Evolutionary conservation across 345 rosid species (phyloP).

Genomic region (Abelmoschus esculentus): DNA sequence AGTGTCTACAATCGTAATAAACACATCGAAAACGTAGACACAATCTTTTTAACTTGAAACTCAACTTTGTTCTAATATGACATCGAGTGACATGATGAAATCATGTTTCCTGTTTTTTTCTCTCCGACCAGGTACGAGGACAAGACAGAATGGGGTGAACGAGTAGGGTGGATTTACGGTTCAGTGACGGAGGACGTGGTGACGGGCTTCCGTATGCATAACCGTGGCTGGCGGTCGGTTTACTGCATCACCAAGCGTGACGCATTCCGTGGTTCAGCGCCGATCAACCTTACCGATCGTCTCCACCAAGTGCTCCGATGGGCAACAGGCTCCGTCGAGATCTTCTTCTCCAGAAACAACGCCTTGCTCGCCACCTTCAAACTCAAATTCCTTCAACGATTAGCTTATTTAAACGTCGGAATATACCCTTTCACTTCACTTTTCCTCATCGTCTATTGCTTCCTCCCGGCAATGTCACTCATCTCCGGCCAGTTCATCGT

Average conservation of each 20-base stretch:
- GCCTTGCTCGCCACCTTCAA: slow-evolving; percentile 53
- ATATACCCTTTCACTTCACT: slow-evolving; percentile 87
- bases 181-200: slow-evolving; percentile 97
- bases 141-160: slow-evolving; percentile 95
- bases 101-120: background rate
- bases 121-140: slow-evolving; percentile 61
- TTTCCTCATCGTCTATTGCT: slow-evolving; percentile 80
- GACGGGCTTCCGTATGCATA: slow-evolving; percentile 95
- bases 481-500: slow-evolving; percentile 86
- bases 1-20: too few species aligned
- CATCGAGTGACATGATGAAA: too few species aligned
- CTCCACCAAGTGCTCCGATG: slow-evolving; percentile 93
- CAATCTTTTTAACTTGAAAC: too few species aligned
- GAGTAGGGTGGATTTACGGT: slow-evolving; percentile 96
- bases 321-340: slow-evolving; percentile 96
- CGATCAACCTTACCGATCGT: slow-evolving; percentile 84
- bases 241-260: slow-evolving; percentile 86
- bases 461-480: slow-evolving; percentile 91
- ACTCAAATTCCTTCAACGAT: slow-evolving; percentile 74
- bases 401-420: slow-evolving; percentile 80
- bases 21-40: too few species aligned
- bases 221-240: slow-evolving; percentile 94
- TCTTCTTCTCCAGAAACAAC: slow-evolving; percentile 93
- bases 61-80: too few species aligned
- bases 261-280: slow-evolving; percentile 87